Percentiles rank a stretch among this genome's conserved stretches.
Conservation (phyloP, 495 filamentous ascomycete genomes). For the Aspergillus wentii region DNA sequence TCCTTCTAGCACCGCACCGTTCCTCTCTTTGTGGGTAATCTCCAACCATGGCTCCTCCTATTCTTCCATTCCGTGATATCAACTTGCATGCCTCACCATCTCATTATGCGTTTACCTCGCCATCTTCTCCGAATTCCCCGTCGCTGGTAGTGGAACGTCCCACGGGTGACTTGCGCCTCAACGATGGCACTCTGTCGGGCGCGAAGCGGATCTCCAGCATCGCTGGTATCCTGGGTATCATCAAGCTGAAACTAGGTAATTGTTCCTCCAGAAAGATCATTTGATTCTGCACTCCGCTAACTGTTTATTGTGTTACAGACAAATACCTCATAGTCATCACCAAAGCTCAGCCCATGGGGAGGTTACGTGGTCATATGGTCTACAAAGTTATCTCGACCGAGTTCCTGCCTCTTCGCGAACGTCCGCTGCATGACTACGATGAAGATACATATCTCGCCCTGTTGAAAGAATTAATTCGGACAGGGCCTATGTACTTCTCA, state of each 20-base stretch:
- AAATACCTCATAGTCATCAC: conserved; percentile 97
- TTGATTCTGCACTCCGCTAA: too few relatives aligned
- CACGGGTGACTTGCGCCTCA: conserved; percentile 84
- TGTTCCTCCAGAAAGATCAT: too few relatives aligned
- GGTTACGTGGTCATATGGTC: conserved; percentile 86
- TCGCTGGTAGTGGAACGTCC: conserved; percentile 86
- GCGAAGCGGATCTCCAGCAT: conserved; percentile 88
- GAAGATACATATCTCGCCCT: conserved; percentile 86
- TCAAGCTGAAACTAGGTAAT: conserved; percentile 83
- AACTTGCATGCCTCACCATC: conserved; percentile 88
- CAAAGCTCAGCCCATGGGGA: conserved; percentile 85
- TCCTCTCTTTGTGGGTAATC: conserved; percentile 3
- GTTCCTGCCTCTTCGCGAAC: conserved; percentile 89
- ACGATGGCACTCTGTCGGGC: conserved; percentile 66
- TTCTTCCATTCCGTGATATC: conserved; percentile 89
- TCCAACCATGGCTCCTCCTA: conserved; percentile 47
- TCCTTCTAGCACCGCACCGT: not conserved
- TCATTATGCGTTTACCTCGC: conserved; percentile 94
- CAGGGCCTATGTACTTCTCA: conserved; percentile 93
- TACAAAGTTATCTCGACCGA: conserved; percentile 91
- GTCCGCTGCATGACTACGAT: conserved; percentile 82
- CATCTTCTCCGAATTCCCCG: conserved; percentile 82
- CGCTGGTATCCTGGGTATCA: conserved; percentile 87
- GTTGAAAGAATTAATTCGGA: conserved; percentile 71
- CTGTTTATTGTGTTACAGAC: too few relatives aligned